Evolutionary conservation across 345 rosid genomes (phyloP), one percentile per base, ranked within the genome.

Genomic region (Eucalyptus regnans): DNA sequence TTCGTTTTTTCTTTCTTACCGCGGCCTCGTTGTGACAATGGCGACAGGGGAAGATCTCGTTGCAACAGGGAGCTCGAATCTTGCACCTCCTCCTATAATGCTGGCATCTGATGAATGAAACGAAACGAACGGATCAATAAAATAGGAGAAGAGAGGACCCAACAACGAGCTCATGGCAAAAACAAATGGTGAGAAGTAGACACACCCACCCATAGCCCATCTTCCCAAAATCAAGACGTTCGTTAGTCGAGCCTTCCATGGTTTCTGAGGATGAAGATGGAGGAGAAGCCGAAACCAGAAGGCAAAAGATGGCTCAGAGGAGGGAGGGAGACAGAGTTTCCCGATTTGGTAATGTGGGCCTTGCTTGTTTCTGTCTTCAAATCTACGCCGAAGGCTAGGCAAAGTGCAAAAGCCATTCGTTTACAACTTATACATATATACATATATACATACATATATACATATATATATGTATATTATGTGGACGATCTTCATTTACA

Each of bases 181-280:
- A 83, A 44, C 52, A 37, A 15, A 86, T 41, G 18, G 25, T 50
- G 52, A 29, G 23, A 87, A n/a, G 33, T 87, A 52, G 68, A 25
- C 60, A 64, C 92, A 96, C 99, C 99, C 99, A 96, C 99, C 99
- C 99, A 64, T 93, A 97, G 49, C 98, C 98, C 99, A 97, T 97
- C 94, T 91, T 93, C 92, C 99, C 99, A 92, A 94, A 97, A 93
- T 89, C 94, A 86, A 96, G 96, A 84, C 99, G 99, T 89, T 95
- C 97, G 89, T 95, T 88, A 50, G 91, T 92, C 48, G 91, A 90
- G 88, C 87, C 94, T 94, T 96, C 99, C 99, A 95, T 97, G 92
- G 87, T 86, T 25, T n/a, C 0, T 68, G 88, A 90, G 90, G 89
- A 92, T 89, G 86, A 48, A 87, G 91, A 50, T 33, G 49, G 33